phyloP scores from a whole-genome alignment of 1,139 yeast genomes.

The Taphrina confusa region DNA sequence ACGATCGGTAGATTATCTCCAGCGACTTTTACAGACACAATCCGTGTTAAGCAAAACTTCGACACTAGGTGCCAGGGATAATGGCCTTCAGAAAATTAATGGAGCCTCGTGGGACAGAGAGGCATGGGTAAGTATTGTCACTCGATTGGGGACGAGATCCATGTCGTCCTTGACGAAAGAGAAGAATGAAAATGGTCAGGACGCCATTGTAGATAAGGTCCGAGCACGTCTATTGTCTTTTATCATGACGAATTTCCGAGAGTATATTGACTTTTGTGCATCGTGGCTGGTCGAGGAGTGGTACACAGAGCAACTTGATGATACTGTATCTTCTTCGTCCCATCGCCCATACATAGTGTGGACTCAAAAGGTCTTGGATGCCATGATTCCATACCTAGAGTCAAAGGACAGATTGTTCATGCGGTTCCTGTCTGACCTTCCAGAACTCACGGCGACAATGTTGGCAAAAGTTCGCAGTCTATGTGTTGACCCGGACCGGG shows the following conservation, averaged over 20 bases:
- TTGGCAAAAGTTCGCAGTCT: constrained; percentile 68
- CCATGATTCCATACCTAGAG: constrained; percentile 80
- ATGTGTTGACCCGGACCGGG: constrained; percentile 82
- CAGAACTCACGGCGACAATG: constrained; percentile 64
- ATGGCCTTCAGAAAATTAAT: constrained; percentile 22
- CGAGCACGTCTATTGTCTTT: constrained; percentile 71
- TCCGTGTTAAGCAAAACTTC: not conserved
- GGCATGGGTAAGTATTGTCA: constrained; percentile 74
- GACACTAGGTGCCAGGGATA: not conserved
- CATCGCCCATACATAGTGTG: constrained; percentile 60
- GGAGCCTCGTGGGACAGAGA: constrained; percentile 36
- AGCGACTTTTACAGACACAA: not conserved
- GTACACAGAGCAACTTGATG: constrained; percentile 60
- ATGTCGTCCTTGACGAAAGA: constrained; percentile 33
- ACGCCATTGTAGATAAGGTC: constrained; percentile 56
- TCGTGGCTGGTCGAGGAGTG: constrained; percentile 97
- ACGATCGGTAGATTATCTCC: constrained; percentile 30
- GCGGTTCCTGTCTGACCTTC: constrained; percentile 81
- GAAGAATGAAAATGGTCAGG: constrained; percentile 39
- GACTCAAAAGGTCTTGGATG: constrained; percentile 72
- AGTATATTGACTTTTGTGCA: constrained; percentile 71
- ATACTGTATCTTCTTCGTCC: not conserved
- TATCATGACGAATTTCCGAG: constrained; percentile 71
- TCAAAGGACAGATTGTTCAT: constrained; percentile 75
- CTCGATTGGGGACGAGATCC: constrained; percentile 81